Evolutionary conservation across 2,329 filamentous ascomycete genomes (phyloP).

Genomic region (Fusarium sp.): DNA sequence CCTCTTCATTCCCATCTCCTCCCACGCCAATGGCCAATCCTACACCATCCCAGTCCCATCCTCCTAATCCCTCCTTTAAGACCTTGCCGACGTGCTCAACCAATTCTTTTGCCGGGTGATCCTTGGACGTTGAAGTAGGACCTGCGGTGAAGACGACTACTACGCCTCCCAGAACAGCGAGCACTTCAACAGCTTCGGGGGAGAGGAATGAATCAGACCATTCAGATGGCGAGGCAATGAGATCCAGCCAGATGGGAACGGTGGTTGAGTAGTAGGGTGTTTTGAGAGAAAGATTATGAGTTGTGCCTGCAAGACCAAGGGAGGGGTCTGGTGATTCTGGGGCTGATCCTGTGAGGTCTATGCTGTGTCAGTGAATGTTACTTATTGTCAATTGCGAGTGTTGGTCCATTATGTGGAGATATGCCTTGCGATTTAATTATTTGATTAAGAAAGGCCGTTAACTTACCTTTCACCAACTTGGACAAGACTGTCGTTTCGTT

Average conservation of each 20-base stretch:
- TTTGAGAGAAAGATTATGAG: conserved; percentile 67
- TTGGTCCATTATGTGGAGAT: no score
- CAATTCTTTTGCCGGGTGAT: conserved; percentile 55
- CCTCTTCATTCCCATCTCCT: conserved; percentile 61
- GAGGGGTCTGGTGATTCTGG: conserved; percentile 54
- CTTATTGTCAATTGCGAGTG: neutral
- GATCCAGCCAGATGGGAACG: conserved; percentile 77
- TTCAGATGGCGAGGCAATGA: conserved; percentile 63
- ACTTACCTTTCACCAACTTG: conserved; percentile 66
- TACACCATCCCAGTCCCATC: conserved; percentile 75
- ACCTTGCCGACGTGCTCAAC: conserved; percentile 68
- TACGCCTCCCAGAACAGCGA: conserved; percentile 71
- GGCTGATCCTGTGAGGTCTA: conserved; percentile 66
- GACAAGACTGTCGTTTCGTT: conserved; percentile 62
- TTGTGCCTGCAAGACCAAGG: conserved; percentile 68
- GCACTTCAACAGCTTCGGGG: conserved; percentile 72
- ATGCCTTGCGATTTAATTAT: neutral
- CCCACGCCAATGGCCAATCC: conserved; percentile 70
- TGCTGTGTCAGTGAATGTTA: conserved; percentile 11
- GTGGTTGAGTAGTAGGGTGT: conserved; percentile 73
- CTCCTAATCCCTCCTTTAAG: conserved; percentile 68
- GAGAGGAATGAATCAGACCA: conserved; percentile 73
- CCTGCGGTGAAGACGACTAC: conserved; percentile 58
- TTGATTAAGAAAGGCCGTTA: neutral
- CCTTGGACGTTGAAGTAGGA: conserved; percentile 17